Conservation (phyloP, 352 stramenopile genomes). For the Elongisporangium undulatum region DNA sequence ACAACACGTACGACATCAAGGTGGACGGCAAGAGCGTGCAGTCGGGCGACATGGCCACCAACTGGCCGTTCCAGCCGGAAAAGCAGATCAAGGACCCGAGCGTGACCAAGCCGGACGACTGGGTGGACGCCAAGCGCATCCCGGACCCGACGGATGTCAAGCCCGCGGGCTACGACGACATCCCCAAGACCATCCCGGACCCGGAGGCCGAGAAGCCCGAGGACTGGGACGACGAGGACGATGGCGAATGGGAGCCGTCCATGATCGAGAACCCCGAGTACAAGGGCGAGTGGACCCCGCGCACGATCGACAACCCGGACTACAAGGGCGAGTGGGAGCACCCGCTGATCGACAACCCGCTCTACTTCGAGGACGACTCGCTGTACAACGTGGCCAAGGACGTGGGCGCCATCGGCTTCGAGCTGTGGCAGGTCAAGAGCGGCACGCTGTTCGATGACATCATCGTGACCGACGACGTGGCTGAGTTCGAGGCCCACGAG, state of each 20-base stretch:
- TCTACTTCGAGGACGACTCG: slow-evolving; percentile 94
- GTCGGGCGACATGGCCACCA: slow-evolving; percentile 89
- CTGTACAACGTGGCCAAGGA: slow-evolving; percentile 95
- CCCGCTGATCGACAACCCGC: slow-evolving; percentile 95
- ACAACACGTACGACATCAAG: slow-evolving; percentile 97
- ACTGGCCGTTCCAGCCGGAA: slow-evolving; percentile 94
- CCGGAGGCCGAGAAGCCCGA: slow-evolving; percentile 95
- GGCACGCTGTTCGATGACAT: slow-evolving; percentile 99
- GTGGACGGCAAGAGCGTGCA: slow-evolving; percentile 96
- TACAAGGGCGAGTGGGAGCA: slow-evolving; percentile 99
- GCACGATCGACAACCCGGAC: slow-evolving; percentile 98
- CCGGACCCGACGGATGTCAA: slow-evolving; percentile 94
- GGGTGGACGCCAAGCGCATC: slow-evolving; percentile 96
- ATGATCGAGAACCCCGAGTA: slow-evolving; percentile 96
- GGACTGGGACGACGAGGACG: slow-evolving; percentile 99
- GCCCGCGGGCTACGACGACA: slow-evolving; percentile 96
- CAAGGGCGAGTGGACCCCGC: slow-evolving; percentile 98
- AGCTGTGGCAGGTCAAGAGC: slow-evolving; percentile 98
- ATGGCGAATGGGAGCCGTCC: slow-evolving; percentile 97
- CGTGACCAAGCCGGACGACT: slow-evolving; percentile 96
- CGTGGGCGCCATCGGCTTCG: slow-evolving; percentile 97
- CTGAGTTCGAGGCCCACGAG: slow-evolving; percentile 95
- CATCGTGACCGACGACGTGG: slow-evolving; percentile 95
- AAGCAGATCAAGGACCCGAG: slow-evolving; percentile 98
- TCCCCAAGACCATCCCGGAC: slow-evolving; percentile 95